A percentile compares a stretch with the other conserved stretches of the same genome.
phyloP scores from a whole-genome alignment of 805 yeast species.

The Ogataea pini region DNA sequence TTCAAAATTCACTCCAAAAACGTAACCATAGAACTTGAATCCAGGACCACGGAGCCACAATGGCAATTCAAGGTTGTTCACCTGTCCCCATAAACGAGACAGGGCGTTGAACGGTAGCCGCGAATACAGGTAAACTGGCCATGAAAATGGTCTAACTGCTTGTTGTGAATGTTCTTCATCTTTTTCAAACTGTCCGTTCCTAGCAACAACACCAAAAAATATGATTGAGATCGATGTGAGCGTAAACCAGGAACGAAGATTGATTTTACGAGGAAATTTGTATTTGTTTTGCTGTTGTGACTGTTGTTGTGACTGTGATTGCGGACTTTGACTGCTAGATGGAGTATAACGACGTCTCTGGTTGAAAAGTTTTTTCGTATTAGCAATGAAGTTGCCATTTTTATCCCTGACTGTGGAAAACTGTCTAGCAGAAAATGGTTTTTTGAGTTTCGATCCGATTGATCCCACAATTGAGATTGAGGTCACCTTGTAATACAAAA shows the following conservation, averaged over 20 bases:
- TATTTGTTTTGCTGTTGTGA: neutral
- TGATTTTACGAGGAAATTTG: constrained; percentile 17
- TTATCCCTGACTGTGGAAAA: constrained; percentile 10
- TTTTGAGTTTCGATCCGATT: constrained; percentile 23
- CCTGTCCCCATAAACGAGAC: constrained; percentile 92
- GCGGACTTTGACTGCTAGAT: constrained; percentile 7
- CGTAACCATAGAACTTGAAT: constrained; percentile 68
- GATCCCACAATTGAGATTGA: constrained; percentile 26
- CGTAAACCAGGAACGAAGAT: constrained; percentile 49
- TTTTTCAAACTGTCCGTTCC: constrained; percentile 28
- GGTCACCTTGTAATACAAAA: constrained; percentile 44
- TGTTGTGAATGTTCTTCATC: constrained; percentile 33
- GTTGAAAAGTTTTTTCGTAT: constrained; percentile 30
- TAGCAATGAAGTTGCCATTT: constrained; percentile 25
- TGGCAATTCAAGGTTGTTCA: constrained; percentile 82
- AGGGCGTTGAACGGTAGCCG: constrained; percentile 88
- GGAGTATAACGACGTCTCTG: constrained; percentile 15
- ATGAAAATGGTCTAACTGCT: constrained; percentile 63
- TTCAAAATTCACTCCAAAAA: constrained; percentile 85
- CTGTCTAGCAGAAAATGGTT: constrained; percentile 15
- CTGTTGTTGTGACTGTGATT: constrained; percentile 5
- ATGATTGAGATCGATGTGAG: constrained; percentile 53
- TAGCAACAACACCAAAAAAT: constrained; percentile 54
- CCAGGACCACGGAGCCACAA: constrained; percentile 85
- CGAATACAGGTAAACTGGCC: constrained; percentile 88